Conservation (phyloP, 2,329 filamentous ascomycete species). For the Sclerotinia spermophila region DNA sequence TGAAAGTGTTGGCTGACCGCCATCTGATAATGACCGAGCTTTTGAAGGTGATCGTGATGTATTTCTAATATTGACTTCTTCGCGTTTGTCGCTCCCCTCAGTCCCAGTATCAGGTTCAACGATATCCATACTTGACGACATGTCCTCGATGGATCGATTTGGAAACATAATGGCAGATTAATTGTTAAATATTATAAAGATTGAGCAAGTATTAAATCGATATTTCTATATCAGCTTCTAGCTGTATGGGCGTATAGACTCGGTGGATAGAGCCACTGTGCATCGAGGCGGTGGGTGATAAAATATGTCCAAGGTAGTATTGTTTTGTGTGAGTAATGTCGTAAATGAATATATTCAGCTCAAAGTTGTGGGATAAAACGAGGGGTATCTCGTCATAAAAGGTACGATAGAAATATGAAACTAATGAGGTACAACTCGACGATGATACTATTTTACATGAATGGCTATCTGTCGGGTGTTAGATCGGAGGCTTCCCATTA, state of each 20-base stretch:
- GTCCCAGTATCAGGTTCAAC: background rate
- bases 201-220: background rate
- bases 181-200: background rate
- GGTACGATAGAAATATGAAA: background rate
- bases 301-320: background rate
- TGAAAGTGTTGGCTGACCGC: slow-evolving; percentile 31
- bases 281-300: background rate
- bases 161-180: slow-evolving; percentile 4
- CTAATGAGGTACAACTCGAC: background rate
- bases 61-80: slow-evolving; percentile 10
- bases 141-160: background rate
- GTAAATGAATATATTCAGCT: background rate
- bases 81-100: slow-evolving; percentile 11
- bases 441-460: background rate
- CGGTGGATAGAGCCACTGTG: background rate
- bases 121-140: slow-evolving; percentile 19
- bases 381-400: background rate
- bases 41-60: slow-evolving; percentile 34
- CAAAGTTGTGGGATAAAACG: background rate
- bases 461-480: background rate
- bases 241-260: background rate
- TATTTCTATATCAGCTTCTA: slow-evolving; percentile 2
- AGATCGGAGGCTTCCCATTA: background rate
- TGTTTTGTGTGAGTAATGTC: too few relatives aligned
- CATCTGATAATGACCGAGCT: slow-evolving; percentile 35